Conservation (phyloP, 2,329 filamentous ascomycete species). For the Apiospora phragmitis region DNA sequence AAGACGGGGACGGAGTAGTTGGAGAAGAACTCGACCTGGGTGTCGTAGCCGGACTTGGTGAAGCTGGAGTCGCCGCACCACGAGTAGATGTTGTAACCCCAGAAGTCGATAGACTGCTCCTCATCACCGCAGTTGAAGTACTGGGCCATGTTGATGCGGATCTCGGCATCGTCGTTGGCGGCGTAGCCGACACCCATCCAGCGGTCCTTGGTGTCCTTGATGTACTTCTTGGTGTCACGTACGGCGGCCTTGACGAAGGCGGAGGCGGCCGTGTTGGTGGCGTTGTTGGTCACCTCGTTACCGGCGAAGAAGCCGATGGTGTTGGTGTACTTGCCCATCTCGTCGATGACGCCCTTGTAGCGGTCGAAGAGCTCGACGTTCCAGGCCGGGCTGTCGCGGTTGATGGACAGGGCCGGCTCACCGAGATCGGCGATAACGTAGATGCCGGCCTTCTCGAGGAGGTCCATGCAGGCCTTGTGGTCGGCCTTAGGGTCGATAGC, state of each 20-base stretch:
- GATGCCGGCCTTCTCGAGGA: slow-evolving; percentile 70
- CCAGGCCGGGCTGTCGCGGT: slow-evolving; percentile 67
- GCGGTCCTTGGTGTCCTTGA: slow-evolving; percentile 64
- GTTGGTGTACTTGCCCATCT: slow-evolving; percentile 69
- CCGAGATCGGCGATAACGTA: slow-evolving; percentile 77
- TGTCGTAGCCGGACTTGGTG: slow-evolving; percentile 66
- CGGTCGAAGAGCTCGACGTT: slow-evolving; percentile 66
- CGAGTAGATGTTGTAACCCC: slow-evolving; percentile 88
- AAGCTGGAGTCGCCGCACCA: slow-evolving; percentile 75
- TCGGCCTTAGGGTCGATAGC: slow-evolving; percentile 68
- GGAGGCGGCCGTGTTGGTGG: slow-evolving; percentile 72
- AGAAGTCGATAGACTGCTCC: slow-evolving; percentile 70
- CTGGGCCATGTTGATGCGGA: slow-evolving; percentile 67
- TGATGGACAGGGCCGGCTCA: slow-evolving; percentile 69
- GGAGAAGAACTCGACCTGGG: slow-evolving; percentile 69
- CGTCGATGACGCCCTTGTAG: slow-evolving; percentile 72
- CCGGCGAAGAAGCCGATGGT: slow-evolving; percentile 81
- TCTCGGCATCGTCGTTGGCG: slow-evolving; percentile 74
- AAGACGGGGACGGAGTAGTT: slow-evolving; percentile 76
- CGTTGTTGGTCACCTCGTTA: slow-evolving; percentile 77
- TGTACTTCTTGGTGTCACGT: slow-evolving; percentile 78
- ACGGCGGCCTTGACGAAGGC: slow-evolving; percentile 82
- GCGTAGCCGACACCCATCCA: slow-evolving; percentile 76
- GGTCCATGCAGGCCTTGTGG: slow-evolving; percentile 70
- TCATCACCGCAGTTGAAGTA: slow-evolving; percentile 75